Conservation (phyloP, 306 rosid genomes). For the Lupinus albus region DNA sequence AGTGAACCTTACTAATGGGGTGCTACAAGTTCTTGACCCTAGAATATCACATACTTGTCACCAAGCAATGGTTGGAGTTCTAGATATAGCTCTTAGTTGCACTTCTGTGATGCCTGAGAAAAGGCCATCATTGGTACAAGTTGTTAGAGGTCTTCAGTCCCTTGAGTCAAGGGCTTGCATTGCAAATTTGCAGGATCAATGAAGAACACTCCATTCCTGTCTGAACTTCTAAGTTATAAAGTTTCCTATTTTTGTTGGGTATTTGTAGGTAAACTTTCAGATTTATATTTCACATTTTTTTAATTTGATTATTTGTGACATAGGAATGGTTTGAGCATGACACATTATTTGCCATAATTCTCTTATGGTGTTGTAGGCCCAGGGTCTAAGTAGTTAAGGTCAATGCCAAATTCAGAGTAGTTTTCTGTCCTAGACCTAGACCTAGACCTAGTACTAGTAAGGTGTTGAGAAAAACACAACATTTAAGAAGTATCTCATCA, state of each 20-base stretch:
- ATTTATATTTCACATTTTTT: slow-evolving; percentile 40
- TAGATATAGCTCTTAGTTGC: slow-evolving; percentile 80
- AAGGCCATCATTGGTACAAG: slow-evolving; percentile 80
- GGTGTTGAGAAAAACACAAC: too few species aligned
- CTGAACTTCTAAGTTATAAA: slow-evolving; percentile 42
- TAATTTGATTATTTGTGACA: slow-evolving; percentile 10
- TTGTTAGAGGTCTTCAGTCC: slow-evolving; percentile 70
- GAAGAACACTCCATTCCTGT: slow-evolving; percentile 51
- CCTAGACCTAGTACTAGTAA: too few species aligned
- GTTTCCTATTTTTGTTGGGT: background rate
- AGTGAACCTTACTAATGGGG: slow-evolving; percentile 82
- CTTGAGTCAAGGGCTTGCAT: slow-evolving; percentile 48
- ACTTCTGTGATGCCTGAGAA: slow-evolving; percentile 90
- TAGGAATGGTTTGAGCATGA: slow-evolving; percentile 44
- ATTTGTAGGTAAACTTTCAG: slow-evolving; percentile 53
- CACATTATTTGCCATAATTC: slow-evolving; percentile 43
- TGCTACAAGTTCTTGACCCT: slow-evolving; percentile 73
- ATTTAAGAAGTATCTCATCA: too few species aligned
- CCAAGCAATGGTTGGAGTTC: slow-evolving; percentile 63
- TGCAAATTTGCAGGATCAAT: slow-evolving; percentile 41
- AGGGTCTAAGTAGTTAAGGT: too few species aligned
- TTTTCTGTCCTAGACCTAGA: too few species aligned
- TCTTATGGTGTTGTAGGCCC: slow-evolving; percentile 33
- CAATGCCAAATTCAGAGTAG: too few species aligned
- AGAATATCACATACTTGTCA: slow-evolving; percentile 54